Evolutionary conservation across 345 rosid species (phyloP).

Genomic region (Rhizophora apiculata): DNA sequence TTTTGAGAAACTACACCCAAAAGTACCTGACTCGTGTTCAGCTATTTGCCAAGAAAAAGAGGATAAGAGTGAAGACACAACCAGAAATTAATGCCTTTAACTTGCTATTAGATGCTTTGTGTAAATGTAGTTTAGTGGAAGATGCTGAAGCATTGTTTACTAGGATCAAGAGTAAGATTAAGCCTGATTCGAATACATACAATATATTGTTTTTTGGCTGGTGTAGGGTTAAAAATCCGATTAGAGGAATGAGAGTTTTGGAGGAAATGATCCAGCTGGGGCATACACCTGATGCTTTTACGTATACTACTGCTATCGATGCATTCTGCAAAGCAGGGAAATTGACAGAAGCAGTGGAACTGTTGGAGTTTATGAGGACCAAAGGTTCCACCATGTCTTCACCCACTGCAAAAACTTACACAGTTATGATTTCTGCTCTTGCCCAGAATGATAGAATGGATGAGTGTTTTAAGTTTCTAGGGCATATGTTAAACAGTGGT

Average conservation of each 20-base stretch:
- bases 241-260: conserved; percentile 58
- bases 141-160: conserved; percentile 60
- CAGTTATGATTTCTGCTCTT: conserved; percentile 65
- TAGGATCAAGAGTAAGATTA: conserved; percentile 53
- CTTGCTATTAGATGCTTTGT: conserved; percentile 75
- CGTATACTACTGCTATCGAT: conserved; percentile 80
- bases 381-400: conserved; percentile 78
- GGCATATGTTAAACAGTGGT: conserved; percentile 69
- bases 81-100: conserved; percentile 84
- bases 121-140: conserved; percentile 74
- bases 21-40: conserved; percentile 78
- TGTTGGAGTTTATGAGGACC: conserved; percentile 80
- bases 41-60: conserved; percentile 84
- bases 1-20: conserved; percentile 63
- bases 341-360: conserved; percentile 70
- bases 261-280: conserved; percentile 88
- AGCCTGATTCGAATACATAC: conserved; percentile 62
- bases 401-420: conserved; percentile 81
- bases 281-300: conserved; percentile 70
- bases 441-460: conserved; percentile 54
- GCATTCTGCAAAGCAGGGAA: conserved; percentile 75
- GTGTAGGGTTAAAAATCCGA: conserved; percentile 81
- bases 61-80: conserved; percentile 80
- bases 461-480: conserved; percentile 64
- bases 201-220: conserved; percentile 88